phyloP scores from a whole-genome alignment of 805 yeast species.

The Saccharomyces paradoxus region DNA sequence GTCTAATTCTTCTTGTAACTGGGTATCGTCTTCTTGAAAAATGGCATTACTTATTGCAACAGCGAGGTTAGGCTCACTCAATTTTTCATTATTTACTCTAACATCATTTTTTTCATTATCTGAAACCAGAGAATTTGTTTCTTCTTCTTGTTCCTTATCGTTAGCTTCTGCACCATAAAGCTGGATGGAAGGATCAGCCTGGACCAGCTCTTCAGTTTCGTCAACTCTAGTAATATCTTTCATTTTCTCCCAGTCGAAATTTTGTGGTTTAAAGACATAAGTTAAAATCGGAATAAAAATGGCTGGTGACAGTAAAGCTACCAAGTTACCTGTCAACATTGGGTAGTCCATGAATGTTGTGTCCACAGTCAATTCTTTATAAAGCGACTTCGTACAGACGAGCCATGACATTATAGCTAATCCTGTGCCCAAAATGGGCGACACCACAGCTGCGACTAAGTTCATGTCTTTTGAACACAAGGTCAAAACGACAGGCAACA shows the following conservation, averaged over 20 bases:
- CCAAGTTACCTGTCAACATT: slow-evolving; percentile 84
- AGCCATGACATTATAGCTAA: slow-evolving; percentile 69
- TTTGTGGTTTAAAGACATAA: slow-evolving; percentile 53
- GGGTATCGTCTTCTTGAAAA: slow-evolving; percentile 17
- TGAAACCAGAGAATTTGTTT: slow-evolving; percentile 3
- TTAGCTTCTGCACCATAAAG: slow-evolving; percentile 8
- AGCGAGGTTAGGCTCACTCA: slow-evolving; percentile 1
- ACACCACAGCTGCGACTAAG: slow-evolving; percentile 54
- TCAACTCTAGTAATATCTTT: slow-evolving; percentile 58
- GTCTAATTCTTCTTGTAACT: slow-evolving; percentile 27
- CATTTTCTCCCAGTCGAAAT: slow-evolving; percentile 64
- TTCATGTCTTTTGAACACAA: slow-evolving; percentile 60
- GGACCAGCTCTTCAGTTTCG: slow-evolving; percentile 53
- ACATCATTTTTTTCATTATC: slow-evolving; percentile 6
- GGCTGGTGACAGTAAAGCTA: slow-evolving; percentile 67
- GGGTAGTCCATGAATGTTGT: slow-evolving; percentile 76
- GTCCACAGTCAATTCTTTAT: slow-evolving; percentile 39
- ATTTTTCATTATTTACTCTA: slow-evolving; percentile 9
- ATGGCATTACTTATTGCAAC: slow-evolving; percentile 23
- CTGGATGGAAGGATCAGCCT: slow-evolving; percentile 30
- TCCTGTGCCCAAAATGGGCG: slow-evolving; percentile 74
- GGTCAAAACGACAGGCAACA: slow-evolving; percentile 64
- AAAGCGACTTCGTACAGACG: slow-evolving; percentile 39
- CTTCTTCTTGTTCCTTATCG: slow-evolving; percentile 3
- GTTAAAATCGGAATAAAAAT: slow-evolving; percentile 62